phyloP scores from a whole-genome alignment of 192 early-diverging fungal species.

The Mortierella antarctica region DNA sequence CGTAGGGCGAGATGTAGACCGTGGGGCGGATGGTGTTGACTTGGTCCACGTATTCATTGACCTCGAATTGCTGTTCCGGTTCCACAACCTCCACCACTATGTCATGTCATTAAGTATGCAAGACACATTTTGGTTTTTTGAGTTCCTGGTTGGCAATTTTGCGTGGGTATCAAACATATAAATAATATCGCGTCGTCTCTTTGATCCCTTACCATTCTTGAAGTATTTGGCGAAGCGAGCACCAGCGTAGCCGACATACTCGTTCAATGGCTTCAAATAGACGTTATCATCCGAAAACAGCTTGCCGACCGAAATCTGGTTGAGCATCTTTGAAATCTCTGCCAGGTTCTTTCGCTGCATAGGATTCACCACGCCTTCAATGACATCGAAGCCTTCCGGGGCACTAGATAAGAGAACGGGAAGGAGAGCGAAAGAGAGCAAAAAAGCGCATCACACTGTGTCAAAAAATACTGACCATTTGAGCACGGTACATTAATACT shows the following conservation, averaged over 20 bases:
- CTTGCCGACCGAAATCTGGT: slow-evolving; percentile 94
- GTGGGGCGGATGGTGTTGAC: slow-evolving; percentile 82
- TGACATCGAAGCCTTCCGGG: slow-evolving; percentile 96
- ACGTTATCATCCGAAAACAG: slow-evolving; percentile 77
- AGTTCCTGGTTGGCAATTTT: not conserved
- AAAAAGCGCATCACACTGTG: not conserved
- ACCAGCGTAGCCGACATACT: slow-evolving; percentile 82
- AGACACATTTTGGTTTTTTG: not conserved
- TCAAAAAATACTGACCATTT: slow-evolving; percentile 7
- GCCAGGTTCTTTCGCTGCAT: slow-evolving; percentile 97
- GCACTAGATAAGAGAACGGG: slow-evolving; percentile 63
- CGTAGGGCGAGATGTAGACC: slow-evolving; percentile 90
- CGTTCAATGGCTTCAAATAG: slow-evolving; percentile 80
- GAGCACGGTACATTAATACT: not conserved
- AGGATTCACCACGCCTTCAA: slow-evolving; percentile 85
- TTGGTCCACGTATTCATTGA: slow-evolving; percentile 90
- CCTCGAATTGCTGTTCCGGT: slow-evolving; percentile 90
- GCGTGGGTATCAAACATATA: not conserved
- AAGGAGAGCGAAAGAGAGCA: not conserved
- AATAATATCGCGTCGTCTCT: slow-evolving; percentile 9
- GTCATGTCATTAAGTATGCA: slow-evolving; percentile 1
- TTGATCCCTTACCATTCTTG: slow-evolving; percentile 69
- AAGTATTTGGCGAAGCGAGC: slow-evolving; percentile 88
- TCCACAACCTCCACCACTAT: slow-evolving; percentile 86
- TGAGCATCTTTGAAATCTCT: slow-evolving; percentile 92